Conservation (phyloP, 805 yeast genomes). For the Sungouiozyma ichnusensis region DNA sequence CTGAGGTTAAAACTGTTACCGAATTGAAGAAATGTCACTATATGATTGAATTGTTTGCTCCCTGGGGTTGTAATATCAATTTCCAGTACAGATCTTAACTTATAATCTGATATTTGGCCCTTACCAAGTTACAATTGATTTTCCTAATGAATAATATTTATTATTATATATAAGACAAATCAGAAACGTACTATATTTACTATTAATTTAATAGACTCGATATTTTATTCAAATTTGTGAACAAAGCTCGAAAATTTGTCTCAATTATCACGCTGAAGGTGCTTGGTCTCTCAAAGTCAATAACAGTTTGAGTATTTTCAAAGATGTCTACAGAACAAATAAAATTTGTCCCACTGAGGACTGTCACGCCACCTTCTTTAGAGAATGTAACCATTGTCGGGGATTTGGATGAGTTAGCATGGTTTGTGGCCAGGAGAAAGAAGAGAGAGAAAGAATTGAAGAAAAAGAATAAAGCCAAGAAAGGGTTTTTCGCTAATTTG, state of each 20-base stretch:
- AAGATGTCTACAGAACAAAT: background rate
- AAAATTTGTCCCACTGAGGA: slow-evolving; percentile 2
- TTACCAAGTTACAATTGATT: background rate
- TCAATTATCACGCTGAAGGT: too few species aligned
- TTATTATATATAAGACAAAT: too few species aligned
- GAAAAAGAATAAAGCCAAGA: background rate
- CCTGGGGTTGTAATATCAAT: slow-evolving; percentile 31
- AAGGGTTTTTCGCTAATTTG: background rate
- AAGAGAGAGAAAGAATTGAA: background rate
- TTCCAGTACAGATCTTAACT: slow-evolving; percentile 7
- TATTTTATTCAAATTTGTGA: too few species aligned
- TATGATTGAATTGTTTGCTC: slow-evolving; percentile 35
- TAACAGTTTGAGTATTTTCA: too few species aligned
- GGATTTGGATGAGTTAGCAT: slow-evolving; percentile 3
- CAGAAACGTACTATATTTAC: too few species aligned
- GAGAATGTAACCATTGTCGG: background rate
- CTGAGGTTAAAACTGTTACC: slow-evolving; percentile 42
- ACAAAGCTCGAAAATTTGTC: too few species aligned
- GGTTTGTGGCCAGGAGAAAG: slow-evolving; percentile 2
- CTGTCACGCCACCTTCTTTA: slow-evolving; percentile 2
- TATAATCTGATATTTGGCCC: slow-evolving; percentile 3
- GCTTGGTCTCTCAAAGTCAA: too few species aligned
- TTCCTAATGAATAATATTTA: too few species aligned
- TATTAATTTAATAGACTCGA: too few species aligned
- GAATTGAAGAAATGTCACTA: slow-evolving; percentile 91